These are phyloP conservation scores for Fraxinus paxiana DNA, from an alignment of 305 asterid species.

Conservation along the genomic window DNA sequence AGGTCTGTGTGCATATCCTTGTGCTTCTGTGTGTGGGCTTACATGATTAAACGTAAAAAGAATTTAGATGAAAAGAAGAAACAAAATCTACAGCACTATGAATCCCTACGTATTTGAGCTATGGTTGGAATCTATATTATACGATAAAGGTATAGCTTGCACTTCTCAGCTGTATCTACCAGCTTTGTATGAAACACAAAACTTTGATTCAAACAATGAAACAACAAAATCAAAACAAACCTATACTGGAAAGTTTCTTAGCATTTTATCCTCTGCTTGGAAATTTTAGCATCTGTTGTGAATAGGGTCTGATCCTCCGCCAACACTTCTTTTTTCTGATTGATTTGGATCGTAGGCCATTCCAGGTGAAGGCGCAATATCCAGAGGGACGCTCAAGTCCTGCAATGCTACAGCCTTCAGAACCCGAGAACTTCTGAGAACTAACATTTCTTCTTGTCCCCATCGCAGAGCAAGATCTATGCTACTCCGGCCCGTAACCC, in stretches of 20 bases:
- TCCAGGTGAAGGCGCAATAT: slow-evolving; percentile 65
- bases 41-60: not conserved
- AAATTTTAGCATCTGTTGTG: slow-evolving; percentile 61
- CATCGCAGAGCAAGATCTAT: slow-evolving; percentile 40
- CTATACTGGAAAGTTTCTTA: slow-evolving; percentile 28
- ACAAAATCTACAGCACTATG: slow-evolving; percentile 17
- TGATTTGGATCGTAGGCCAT: slow-evolving; percentile 54
- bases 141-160: slow-evolving; percentile 17
- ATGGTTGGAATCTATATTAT: slow-evolving; percentile 30
- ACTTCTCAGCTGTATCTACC: slow-evolving; percentile 25
- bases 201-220: slow-evolving; percentile 27
- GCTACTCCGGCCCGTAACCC: slow-evolving; percentile 34
- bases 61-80: not conserved
- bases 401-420: slow-evolving; percentile 31
- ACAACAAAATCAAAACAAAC: slow-evolving; percentile 29
- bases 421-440: slow-evolving; percentile 32
- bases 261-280: slow-evolving; percentile 6
- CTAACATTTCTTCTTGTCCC: slow-evolving; percentile 21
- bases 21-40: not conserved
- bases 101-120: slow-evolving; percentile 21
- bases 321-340: slow-evolving; percentile 65
- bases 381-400: slow-evolving; percentile 33
- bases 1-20: not conserved
- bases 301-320: slow-evolving; percentile 80
- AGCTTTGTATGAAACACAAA: slow-evolving; percentile 28